Conservation (phyloP, 2,329 filamentous ascomycete genomes). For the Cladosporium cucumerinum region DNA sequence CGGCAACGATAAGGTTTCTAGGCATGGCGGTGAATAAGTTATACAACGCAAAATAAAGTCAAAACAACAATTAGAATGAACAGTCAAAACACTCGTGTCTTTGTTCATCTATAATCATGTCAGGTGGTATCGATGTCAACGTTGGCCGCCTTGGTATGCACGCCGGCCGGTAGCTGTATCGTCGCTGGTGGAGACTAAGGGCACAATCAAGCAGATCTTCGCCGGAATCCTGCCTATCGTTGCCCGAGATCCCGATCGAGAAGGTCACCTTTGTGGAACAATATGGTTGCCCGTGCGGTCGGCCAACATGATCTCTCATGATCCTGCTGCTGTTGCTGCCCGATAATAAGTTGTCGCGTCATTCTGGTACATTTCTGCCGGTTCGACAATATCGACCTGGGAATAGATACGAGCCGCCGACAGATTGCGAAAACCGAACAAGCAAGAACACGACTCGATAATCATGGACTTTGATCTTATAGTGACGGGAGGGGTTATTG, state of each 20-base stretch:
- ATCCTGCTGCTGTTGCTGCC: background rate
- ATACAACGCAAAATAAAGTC: background rate
- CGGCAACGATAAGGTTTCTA: conserved; percentile 48
- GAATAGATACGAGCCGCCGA: background rate
- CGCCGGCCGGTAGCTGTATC: conserved; percentile 3
- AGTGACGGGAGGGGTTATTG: conserved; percentile 43
- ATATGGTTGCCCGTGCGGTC: background rate
- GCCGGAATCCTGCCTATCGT: conserved; percentile 11
- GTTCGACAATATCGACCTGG: background rate
- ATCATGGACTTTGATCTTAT: conserved; percentile 39
- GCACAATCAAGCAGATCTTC: background rate
- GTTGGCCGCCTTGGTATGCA: conserved; percentile 15
- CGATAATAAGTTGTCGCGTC: background rate
- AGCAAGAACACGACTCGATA: background rate
- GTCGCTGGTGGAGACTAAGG: background rate
- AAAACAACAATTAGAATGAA: background rate
- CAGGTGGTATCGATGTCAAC: background rate
- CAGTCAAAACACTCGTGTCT: background rate
- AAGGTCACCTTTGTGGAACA: background rate
- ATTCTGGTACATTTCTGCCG: background rate
- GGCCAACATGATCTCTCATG: background rate
- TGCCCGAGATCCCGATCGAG: conserved; percentile 7
- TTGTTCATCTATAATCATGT: background rate
- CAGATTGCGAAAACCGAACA: background rate
- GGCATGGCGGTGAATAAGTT: conserved; percentile 30